Evolutionary conservation across 2,329 filamentous ascomycete species (phyloP), one percentile per base, ranked within the genome.

Genomic region (Aaosphaeria pasadenensis): DNA sequence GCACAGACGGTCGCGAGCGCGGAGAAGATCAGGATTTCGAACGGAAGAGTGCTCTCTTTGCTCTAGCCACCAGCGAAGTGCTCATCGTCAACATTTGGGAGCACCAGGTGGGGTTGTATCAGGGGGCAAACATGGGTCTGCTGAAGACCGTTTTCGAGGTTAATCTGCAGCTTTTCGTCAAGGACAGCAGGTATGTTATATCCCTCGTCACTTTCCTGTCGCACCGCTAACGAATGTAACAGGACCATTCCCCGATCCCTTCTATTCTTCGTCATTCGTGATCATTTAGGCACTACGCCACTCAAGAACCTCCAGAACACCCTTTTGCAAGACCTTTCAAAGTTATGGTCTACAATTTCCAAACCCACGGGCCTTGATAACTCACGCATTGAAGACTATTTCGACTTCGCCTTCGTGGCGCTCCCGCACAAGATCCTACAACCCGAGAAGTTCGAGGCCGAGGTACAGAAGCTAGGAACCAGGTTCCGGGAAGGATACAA

Each of bases 71-170:
- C 13, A 97, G 92, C 70, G 94, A 99, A 76, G 92, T 99, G 45
- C 80, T 99, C 60, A 95, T 99, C 66, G 88, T 99, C 72, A 99
- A 99, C 69, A 95, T 99, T 58, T 99, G 94, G 94, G 94, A 99
- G 74, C 92, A 96, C 71, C 94, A 99, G 73, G 94, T 99, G 53
- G 94, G 94, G 42, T 73, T 99, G 70, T 99, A 99, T 69, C 92
- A 99, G 74, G 94, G 94, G 48, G 94, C 94, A 61, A 99, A 99
- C 71, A 99, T 99, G 94, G 94, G 94, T 6, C 74, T 99, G 62
- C 78, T 99, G 63, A 99, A 99, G 81, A 99, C 95, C 0, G 94
- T 99, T 4, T 99, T 99, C 62, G 94, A 99, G 75, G 94, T 99
- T 71, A 99, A 99, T 69, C 71, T 99, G 67, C 92, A 97, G 73